These are phyloP conservation scores for Suillus paluster DNA, from an alignment of 768 basidiomycete species.

Conservation along the genomic window DNA sequence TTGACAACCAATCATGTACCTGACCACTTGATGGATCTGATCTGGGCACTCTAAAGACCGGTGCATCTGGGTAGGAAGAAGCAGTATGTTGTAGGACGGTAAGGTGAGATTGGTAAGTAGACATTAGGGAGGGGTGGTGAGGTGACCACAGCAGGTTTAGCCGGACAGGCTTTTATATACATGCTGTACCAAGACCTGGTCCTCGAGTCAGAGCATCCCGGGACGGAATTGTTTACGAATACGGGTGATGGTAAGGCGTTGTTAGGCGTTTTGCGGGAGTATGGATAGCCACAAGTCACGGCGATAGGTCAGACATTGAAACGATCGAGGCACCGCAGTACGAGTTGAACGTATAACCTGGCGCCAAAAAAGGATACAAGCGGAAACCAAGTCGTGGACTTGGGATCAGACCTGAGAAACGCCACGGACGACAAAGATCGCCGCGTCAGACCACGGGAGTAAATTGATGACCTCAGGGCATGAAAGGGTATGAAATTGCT, in stretches of 20 bases:
- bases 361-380: slow-evolving; percentile 28
- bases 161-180: slow-evolving; percentile 31
- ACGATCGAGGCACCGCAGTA: slow-evolving; percentile 39
- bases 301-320: slow-evolving; percentile 38
- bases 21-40: slow-evolving; percentile 46
- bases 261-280: slow-evolving; percentile 28
- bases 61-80: slow-evolving; percentile 48
- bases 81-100: slow-evolving; percentile 64
- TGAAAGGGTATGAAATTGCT: slow-evolving; percentile 20
- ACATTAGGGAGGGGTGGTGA: slow-evolving; percentile 25
- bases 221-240: slow-evolving; percentile 37
- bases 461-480: slow-evolving; percentile 13
- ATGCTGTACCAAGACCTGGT: slow-evolving; percentile 29
- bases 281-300: slow-evolving; percentile 37
- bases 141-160: slow-evolving; percentile 9
- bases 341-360: slow-evolving; percentile 23
- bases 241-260: slow-evolving; percentile 28
- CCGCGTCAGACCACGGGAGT: slow-evolving; percentile 27
- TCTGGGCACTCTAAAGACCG: slow-evolving; percentile 66
- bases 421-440: slow-evolving; percentile 22
- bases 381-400: slow-evolving; percentile 19
- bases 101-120: slow-evolving; percentile 52
- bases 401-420: slow-evolving; percentile 28
- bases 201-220: slow-evolving; percentile 26
- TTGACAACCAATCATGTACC: slow-evolving; percentile 57